A percentile compares a stretch with the other conserved stretches of the same genome.
Conservation (phyloP, 805 yeast genomes). For the Spathaspora boniae region DNA sequence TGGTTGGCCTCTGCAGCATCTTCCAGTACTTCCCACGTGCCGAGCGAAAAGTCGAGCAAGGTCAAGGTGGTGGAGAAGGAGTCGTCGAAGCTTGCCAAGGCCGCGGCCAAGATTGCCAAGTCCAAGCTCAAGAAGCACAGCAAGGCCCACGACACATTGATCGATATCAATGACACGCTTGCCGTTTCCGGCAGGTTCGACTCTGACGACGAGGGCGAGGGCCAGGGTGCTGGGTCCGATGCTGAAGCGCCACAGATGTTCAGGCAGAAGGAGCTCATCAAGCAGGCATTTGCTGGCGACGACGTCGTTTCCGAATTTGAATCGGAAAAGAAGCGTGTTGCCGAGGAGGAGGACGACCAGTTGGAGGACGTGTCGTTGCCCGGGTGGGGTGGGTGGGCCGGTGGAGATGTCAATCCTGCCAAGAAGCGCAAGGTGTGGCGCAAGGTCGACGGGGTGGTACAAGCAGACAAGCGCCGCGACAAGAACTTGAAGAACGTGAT, state of each 20-base stretch:
- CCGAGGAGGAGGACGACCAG: slow-evolving; percentile 79
- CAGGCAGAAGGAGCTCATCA: slow-evolving; percentile 76
- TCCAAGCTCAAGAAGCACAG: slow-evolving; percentile 26
- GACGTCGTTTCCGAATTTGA: slow-evolving; percentile 83
- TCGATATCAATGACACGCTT: slow-evolving; percentile 54
- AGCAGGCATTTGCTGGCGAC: slow-evolving; percentile 96
- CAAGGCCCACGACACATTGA: slow-evolving; percentile 26
- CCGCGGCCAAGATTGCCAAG: slow-evolving; percentile 39
- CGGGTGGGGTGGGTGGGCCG: slow-evolving; percentile 99
- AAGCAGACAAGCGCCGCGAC: slow-evolving; percentile 72
- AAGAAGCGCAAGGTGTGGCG: slow-evolving; percentile 63
- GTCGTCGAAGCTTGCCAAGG: slow-evolving; percentile 35
- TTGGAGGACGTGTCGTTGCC: slow-evolving; percentile 84
- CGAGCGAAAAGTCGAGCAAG: slow-evolving; percentile 29
- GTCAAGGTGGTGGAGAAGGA: slow-evolving; percentile 29
- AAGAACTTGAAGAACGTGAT: slow-evolving; percentile 75
- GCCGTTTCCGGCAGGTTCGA: slow-evolving; percentile 26
- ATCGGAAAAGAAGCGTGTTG: slow-evolving; percentile 64
- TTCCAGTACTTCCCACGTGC: slow-evolving; percentile 12
- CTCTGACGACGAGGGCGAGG: slow-evolving; percentile 28
- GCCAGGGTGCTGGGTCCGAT: slow-evolving; percentile 21
- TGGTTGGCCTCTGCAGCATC: slow-evolving; percentile 35
- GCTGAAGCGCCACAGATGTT: slow-evolving; percentile 46
- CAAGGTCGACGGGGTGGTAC: slow-evolving; percentile 73
- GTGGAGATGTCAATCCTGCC: slow-evolving; percentile 43